Base-by-base conservation (phyloP, 108 stramenopile species). In the Cylindrotheca fusiformis region DNA sequence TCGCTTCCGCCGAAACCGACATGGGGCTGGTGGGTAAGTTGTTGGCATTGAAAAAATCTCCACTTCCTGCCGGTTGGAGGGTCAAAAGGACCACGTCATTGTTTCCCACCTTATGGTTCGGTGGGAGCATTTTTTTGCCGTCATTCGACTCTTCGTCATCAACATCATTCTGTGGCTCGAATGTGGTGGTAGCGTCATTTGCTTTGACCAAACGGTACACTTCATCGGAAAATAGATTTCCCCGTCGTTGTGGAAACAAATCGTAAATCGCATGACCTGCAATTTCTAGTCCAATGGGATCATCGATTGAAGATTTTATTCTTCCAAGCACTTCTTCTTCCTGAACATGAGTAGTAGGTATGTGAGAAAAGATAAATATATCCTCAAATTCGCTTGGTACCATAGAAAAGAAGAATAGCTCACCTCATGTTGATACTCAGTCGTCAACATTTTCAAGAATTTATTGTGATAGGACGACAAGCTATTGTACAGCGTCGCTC, bases 41-140 rank as follows among this genome's bases (percentile, higher is more conserved):
- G 4, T 72, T 58, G 21, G 69, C 36, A 18, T 75, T 72, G 21
- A 90, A 81, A 55, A 90, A 83, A 67, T 93, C 91, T 19, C 91
- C 91, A 55, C 81, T 87, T 4, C 91, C 91, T n/a, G 58, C 26
- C 26, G 91, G 91, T 74, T 93, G 91, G 0, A 81, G 61, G 1
- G 91, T 86, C 12, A 93, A 51, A 59, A 93, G 70, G 52, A 93
- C 72, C 0, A 93, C 88, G 67, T 93, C 91, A 55, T 93, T 93
- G 51, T 74, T 63, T 26, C 88, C 77, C 47, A 93, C 83, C 77
- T 88, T 89, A 56, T 84, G 82, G 56, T 88, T 87, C 10, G 84
- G 69, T 17, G 91, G 91, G 12, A 92, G 33, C 25, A 17, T 23
- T 14, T 30, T 32, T 18, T 32, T 41, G 20, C 33, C 36, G 4